phyloP scores from a whole-genome alignment of 495 filamentous ascomycete species.

The Penicillium atrosanguineum region DNA sequence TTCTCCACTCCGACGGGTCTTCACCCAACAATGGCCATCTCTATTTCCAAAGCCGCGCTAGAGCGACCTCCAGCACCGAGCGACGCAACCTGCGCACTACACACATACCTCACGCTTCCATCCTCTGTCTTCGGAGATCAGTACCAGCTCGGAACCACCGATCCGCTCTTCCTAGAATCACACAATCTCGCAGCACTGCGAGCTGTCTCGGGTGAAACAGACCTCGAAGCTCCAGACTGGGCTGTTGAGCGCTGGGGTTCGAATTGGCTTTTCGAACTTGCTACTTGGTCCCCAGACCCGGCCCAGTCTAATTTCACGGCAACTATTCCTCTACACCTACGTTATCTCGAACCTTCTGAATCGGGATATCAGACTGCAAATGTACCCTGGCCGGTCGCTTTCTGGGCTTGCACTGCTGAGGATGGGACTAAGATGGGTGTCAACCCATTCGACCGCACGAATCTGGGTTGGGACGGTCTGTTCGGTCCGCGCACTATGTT shows the following conservation, averaged over 20 bases:
- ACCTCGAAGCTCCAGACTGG: conserved; percentile 92
- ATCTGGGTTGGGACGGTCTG: conserved; percentile 82
- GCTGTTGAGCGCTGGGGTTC: conserved; percentile 76
- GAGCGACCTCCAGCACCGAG: conserved; percentile 32
- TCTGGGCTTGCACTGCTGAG: conserved; percentile 86
- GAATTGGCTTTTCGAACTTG: conserved; percentile 72
- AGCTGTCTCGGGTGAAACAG: conserved; percentile 72
- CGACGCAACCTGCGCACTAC: conserved; percentile 61
- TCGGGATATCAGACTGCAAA: conserved; percentile 44
- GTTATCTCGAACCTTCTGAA: conserved; percentile 66
- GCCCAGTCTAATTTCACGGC: conserved; percentile 57
- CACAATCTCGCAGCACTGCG: conserved; percentile 70
- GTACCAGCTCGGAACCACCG: conserved; percentile 68
- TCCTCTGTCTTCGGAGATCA: conserved; percentile 79
- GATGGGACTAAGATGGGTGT: conserved; percentile 69
- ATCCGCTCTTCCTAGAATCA: conserved; percentile 67
- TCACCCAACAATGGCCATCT: conserved; percentile 76
- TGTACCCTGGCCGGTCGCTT: conserved; percentile 76
- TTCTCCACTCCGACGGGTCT: conserved; percentile 76
- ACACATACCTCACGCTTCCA: conserved; percentile 88
- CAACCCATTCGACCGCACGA: conserved; percentile 82
- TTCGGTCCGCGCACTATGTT: conserved; percentile 82
- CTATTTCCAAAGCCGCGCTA: conserved; percentile 34
- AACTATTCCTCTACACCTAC: conserved; percentile 81
- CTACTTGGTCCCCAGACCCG: conserved; percentile 35